phyloP scores from a whole-genome alignment of 805 yeast species.

The Brettanomyces sp. region DNA sequence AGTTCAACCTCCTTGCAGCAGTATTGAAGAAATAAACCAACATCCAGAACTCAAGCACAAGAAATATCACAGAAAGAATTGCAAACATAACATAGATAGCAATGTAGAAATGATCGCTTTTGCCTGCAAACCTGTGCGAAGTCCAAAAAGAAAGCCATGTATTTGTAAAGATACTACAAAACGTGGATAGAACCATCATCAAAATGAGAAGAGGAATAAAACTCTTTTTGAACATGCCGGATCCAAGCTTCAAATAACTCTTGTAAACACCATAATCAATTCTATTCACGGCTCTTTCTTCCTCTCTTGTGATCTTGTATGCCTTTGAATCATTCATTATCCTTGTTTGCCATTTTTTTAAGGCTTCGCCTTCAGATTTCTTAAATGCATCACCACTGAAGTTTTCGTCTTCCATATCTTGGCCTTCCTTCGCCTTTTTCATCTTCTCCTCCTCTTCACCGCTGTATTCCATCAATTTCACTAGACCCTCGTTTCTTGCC shows the following conservation, averaged over 20 bases:
- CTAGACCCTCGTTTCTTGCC: constrained; percentile 27
- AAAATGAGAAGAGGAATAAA: constrained; percentile 22
- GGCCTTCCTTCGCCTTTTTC: constrained; percentile 17
- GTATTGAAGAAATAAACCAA: constrained; percentile 41
- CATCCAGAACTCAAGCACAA: constrained; percentile 33
- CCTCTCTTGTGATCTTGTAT: constrained; percentile 38
- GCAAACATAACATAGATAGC: constrained; percentile 64
- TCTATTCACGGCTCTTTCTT: constrained; percentile 51
- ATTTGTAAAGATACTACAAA: constrained; percentile 50
- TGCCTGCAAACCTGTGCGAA: constrained; percentile 37
- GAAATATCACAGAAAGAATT: constrained; percentile 35
- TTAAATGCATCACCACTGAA: constrained; percentile 8
- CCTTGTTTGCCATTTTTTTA: constrained; percentile 8
- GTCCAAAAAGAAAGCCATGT: constrained; percentile 86
- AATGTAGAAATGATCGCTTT: constrained; percentile 51
- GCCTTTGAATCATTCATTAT: constrained; percentile 8
- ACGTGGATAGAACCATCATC: constrained; percentile 29
- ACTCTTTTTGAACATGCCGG: constrained; percentile 33
- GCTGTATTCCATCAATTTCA: constrained; percentile 31
- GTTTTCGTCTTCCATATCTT: constrained; percentile 11
- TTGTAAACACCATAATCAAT: constrained; percentile 40
- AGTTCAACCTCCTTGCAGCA: constrained; percentile 52
- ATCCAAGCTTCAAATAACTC: constrained; percentile 44
- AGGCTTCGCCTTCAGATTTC: constrained; percentile 7
- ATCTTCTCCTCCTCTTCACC: constrained; percentile 21